Conservation (phyloP, 768 basidiomycete species). For the Amanita polypyramis region DNA sequence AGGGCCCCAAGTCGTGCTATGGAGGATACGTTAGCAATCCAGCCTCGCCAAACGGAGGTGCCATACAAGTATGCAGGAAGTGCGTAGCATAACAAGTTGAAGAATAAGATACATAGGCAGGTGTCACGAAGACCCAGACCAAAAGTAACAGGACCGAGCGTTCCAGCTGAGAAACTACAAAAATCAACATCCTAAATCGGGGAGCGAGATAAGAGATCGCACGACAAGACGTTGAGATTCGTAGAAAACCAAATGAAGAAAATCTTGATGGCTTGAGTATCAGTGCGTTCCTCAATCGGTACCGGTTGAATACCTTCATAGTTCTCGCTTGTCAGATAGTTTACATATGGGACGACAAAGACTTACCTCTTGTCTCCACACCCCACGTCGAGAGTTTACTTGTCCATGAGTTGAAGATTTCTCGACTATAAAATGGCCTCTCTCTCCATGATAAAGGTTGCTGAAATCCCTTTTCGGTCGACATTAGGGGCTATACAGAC, state of each 20-base stretch:
- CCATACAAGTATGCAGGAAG: constrained; percentile 54
- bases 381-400: constrained; percentile 10
- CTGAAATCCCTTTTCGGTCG: not conserved
- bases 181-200: too few relatives aligned
- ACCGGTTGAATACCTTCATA: constrained; percentile 49
- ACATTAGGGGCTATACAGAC: not conserved
- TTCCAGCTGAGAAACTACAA: constrained; percentile 53
- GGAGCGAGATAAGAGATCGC: constrained; percentile 10
- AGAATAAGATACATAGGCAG: constrained; percentile 55
- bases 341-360: not conserved
- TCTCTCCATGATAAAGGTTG: not conserved
- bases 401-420: constrained; percentile 1
- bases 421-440: not conserved
- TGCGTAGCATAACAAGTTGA: constrained; percentile 50
- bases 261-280: constrained; percentile 52
- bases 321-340: not conserved
- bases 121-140: constrained; percentile 52
- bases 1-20: constrained; percentile 64
- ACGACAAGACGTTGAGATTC: constrained; percentile 60
- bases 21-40: not conserved
- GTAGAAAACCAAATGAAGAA: constrained; percentile 74
- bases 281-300: constrained; percentile 41
- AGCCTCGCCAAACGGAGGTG: not conserved
- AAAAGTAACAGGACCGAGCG: constrained; percentile 52
- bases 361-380: constrained; percentile 24